Conservation (phyloP, 2,329 filamentous ascomycete species). For the Hymenoscyphus infarciens region DNA sequence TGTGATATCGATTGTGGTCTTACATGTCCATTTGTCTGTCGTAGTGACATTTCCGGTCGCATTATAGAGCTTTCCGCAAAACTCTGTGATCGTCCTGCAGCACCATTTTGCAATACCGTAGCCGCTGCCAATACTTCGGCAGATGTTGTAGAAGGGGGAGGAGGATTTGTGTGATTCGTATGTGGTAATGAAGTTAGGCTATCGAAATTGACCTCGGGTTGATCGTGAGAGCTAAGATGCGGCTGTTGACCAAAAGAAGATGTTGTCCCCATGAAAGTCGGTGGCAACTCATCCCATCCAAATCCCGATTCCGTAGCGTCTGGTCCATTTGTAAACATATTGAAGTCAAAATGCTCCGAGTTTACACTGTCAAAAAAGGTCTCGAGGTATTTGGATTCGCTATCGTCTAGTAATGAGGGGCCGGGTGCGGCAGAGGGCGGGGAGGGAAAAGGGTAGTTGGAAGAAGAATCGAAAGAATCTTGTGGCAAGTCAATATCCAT, state of each 20-base stretch:
- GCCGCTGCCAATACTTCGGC: constrained; percentile 60
- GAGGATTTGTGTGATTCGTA: constrained; percentile 3
- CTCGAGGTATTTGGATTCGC: constrained; percentile 55
- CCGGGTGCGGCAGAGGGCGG: constrained; percentile 62
- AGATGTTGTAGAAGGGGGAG: constrained; percentile 34
- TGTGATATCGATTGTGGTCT: constrained; percentile 30
- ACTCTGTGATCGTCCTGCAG: constrained; percentile 31
- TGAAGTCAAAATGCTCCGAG: constrained; percentile 47
- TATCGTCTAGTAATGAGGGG: constrained; percentile 61
- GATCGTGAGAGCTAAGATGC: constrained; percentile 20
- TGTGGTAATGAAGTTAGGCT: constrained; percentile 23
- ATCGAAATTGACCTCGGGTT: constrained; percentile 23
- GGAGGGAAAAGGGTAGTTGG: constrained; percentile 45
- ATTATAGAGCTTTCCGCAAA: constrained; percentile 29
- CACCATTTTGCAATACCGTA: constrained; percentile 46
- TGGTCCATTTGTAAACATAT: constrained; percentile 42
- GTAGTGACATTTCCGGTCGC: constrained; percentile 19
- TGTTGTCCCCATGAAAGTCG: constrained; percentile 61
- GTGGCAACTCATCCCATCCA: constrained; percentile 57
- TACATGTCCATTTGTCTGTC: constrained; percentile 20
- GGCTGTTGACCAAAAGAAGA: constrained; percentile 56
- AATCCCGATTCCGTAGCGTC: constrained; percentile 48
- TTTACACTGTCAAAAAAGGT: constrained; percentile 55
- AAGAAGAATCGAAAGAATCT: constrained; percentile 45
- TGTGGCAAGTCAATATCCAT: constrained; percentile 14